A percentile compares a stretch with the other conserved stretches of the same genome.
Conservation (phyloP, 208 protist species). For the Crithidia expoeki region DNA sequence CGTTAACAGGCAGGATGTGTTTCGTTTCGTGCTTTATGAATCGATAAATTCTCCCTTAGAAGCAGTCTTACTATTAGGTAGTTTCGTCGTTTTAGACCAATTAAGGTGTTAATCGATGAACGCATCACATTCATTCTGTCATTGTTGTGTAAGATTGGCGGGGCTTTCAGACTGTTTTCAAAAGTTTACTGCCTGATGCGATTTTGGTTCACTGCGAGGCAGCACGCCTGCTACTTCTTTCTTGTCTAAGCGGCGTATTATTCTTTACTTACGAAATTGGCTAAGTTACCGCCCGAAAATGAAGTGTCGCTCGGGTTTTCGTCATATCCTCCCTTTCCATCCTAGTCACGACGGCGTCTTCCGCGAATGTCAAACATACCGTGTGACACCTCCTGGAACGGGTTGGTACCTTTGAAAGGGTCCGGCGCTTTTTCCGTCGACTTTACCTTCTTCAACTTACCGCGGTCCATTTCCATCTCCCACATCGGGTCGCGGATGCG, state of each 20-base stretch:
- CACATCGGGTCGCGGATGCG: conserved; percentile 75
- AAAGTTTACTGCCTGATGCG: not conserved
- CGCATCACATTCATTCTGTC: not conserved
- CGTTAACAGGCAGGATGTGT: too few relatives aligned
- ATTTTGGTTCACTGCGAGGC: not conserved
- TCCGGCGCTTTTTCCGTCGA: conserved; percentile 36
- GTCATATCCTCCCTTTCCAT: not conserved
- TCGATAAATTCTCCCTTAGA: too few relatives aligned
- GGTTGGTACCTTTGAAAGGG: conserved; percentile 38
- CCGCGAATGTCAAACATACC: conserved; percentile 53
- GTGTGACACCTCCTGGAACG: conserved; percentile 47
- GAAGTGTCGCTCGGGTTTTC: too few relatives aligned
- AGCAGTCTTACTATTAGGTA: not conserved
- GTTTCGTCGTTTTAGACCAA: conserved; percentile 2
- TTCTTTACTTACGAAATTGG: not conserved
- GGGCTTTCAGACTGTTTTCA: not conserved
- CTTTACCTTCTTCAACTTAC: conserved; percentile 83
- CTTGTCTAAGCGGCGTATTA: too few relatives aligned
- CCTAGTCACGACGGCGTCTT: conserved; percentile 26
- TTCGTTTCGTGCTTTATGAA: not conserved
- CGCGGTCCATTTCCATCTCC: conserved; percentile 89
- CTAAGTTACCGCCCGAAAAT: too few relatives aligned
- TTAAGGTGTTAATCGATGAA: conserved; percentile 3
- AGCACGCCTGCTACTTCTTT: too few relatives aligned
- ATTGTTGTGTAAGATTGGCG: not conserved